Percentiles rank a stretch among this genome's conserved stretches.
Evolutionary conservation across 2,329 filamentous ascomycete species (phyloP).

Genomic region (Colletotrichum neosansevieriae): DNA sequence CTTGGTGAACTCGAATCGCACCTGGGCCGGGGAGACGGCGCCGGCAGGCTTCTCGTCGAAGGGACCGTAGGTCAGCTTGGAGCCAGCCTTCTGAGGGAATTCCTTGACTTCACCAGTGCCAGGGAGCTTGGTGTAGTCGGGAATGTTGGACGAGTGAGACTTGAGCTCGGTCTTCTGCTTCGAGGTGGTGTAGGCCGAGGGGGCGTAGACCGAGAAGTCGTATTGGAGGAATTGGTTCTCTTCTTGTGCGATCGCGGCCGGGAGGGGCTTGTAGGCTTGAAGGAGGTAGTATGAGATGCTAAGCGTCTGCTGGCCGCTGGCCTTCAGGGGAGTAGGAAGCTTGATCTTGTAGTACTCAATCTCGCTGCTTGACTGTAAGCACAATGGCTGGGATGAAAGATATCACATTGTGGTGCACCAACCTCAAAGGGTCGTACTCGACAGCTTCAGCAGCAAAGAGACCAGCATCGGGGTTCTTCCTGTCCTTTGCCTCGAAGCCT

Average conservation of each 20-base stretch:
- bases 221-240: constrained; percentile 90
- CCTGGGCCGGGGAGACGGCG: constrained; percentile 76
- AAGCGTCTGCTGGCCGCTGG: constrained; percentile 85
- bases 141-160: constrained; percentile 80
- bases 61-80: constrained; percentile 89
- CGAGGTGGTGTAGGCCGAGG: constrained; percentile 84
- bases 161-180: constrained; percentile 99
- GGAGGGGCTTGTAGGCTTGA: constrained; percentile 82
- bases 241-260: constrained; percentile 83
- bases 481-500: constrained; percentile 91
- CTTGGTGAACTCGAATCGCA: constrained; percentile 96
- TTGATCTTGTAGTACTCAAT: constrained; percentile 87
- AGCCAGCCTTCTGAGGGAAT: constrained; percentile 83
- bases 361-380: constrained; percentile 60
- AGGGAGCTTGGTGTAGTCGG: constrained; percentile 84
- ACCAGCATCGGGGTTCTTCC: constrained; percentile 78
- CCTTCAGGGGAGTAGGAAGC: constrained; percentile 79
- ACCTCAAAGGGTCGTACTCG: constrained; percentile 73
- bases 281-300: constrained; percentile 88
- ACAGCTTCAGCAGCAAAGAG: constrained; percentile 78
- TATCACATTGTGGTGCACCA: constrained; percentile 42
- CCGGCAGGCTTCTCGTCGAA: constrained; percentile 87
- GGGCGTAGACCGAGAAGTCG: constrained; percentile 86
- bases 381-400: background rate
- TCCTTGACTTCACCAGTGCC: constrained; percentile 67